Conservation (phyloP, 2,329 filamentous ascomycete genomes). For the Fusarium agapanthi region DNA sequence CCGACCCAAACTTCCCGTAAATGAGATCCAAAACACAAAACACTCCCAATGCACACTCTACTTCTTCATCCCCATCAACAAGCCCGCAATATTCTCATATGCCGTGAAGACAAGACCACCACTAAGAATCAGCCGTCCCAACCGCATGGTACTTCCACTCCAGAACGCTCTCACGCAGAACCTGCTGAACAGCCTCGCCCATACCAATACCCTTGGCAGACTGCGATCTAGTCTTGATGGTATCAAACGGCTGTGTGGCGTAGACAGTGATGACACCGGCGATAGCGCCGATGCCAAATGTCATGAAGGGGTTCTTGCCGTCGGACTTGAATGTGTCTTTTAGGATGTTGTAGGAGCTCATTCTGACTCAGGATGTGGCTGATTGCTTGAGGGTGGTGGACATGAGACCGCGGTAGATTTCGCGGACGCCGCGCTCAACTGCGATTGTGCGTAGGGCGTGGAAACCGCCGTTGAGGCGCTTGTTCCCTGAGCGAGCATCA, state of each 20-base stretch:
- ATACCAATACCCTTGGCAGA: slow-evolving; percentile 66
- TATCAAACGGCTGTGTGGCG: slow-evolving; percentile 69
- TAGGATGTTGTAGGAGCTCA: slow-evolving; percentile 59
- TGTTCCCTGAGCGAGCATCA: slow-evolving; percentile 45
- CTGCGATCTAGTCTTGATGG: slow-evolving; percentile 70
- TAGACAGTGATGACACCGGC: slow-evolving; percentile 69
- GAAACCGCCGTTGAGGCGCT: slow-evolving; percentile 42
- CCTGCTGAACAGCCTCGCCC: slow-evolving; percentile 61
- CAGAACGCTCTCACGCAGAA: slow-evolving; percentile 68
- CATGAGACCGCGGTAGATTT: slow-evolving; percentile 55
- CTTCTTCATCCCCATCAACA: slow-evolving; percentile 16
- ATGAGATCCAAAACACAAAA: neutral
- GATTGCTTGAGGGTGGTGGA: slow-evolving; percentile 59
- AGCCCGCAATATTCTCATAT: slow-evolving; percentile 62
- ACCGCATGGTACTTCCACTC: slow-evolving; percentile 73
- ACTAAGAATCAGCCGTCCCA: slow-evolving; percentile 70
- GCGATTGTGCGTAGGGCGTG: slow-evolving; percentile 49
- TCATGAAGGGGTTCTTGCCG: slow-evolving; percentile 47
- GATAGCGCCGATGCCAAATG: slow-evolving; percentile 69
- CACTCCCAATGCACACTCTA: neutral
- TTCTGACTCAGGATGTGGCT: slow-evolving; percentile 56
- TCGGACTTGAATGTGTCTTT: slow-evolving; percentile 44
- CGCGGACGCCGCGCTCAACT: slow-evolving; percentile 51
- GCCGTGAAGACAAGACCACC: slow-evolving; percentile 73
- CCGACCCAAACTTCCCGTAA: neutral